These are phyloP conservation scores for Crinitomyces ghanaensis DNA, from an alignment of 805 yeast species.

Conservation along the genomic window DNA sequence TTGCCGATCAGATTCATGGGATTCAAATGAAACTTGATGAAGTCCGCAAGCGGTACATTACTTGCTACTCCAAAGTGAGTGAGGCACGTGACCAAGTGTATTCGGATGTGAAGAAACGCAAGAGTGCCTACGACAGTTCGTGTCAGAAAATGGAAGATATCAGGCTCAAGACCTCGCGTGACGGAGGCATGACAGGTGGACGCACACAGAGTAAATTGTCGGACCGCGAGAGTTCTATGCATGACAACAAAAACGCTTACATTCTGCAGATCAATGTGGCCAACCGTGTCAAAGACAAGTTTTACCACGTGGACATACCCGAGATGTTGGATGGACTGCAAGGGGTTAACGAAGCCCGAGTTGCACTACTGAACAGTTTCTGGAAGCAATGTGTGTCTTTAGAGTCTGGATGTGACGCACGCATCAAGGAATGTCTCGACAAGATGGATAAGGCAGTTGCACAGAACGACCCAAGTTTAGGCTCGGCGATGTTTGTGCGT, in stretches of 20 bases:
- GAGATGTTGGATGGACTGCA: slow-evolving; percentile 78
- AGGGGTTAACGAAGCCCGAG: slow-evolving; percentile 70
- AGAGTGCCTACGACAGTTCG: slow-evolving; percentile 65
- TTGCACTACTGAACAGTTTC: slow-evolving; percentile 55
- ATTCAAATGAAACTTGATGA: slow-evolving; percentile 43
- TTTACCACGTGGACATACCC: slow-evolving; percentile 85
- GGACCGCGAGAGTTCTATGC: slow-evolving; percentile 71
- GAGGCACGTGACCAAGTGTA: slow-evolving; percentile 38
- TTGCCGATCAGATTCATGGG: slow-evolving; percentile 49
- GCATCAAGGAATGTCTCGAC: slow-evolving; percentile 34
- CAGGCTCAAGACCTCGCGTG: slow-evolving; percentile 59
- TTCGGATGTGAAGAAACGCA: slow-evolving; percentile 49
- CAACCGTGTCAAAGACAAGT: slow-evolving; percentile 86
- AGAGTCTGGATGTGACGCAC: slow-evolving; percentile 46
- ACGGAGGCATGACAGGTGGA: slow-evolving; percentile 18
- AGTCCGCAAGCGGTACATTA: slow-evolving; percentile 43
- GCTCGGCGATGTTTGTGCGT: slow-evolving; percentile 82
- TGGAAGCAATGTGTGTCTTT: slow-evolving; percentile 48
- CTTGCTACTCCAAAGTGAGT: slow-evolving; percentile 47
- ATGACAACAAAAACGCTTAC: slow-evolving; percentile 74
- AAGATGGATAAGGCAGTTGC: slow-evolving; percentile 44
- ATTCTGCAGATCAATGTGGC: slow-evolving; percentile 71
- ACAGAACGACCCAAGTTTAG: slow-evolving; percentile 63
- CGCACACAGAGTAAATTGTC: slow-evolving; percentile 38
- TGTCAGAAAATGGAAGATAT: slow-evolving; percentile 75